These are phyloP conservation scores for Leccinum subtestaceum DNA, from an alignment of 768 basidiomycete species.

Conservation along the genomic window DNA sequence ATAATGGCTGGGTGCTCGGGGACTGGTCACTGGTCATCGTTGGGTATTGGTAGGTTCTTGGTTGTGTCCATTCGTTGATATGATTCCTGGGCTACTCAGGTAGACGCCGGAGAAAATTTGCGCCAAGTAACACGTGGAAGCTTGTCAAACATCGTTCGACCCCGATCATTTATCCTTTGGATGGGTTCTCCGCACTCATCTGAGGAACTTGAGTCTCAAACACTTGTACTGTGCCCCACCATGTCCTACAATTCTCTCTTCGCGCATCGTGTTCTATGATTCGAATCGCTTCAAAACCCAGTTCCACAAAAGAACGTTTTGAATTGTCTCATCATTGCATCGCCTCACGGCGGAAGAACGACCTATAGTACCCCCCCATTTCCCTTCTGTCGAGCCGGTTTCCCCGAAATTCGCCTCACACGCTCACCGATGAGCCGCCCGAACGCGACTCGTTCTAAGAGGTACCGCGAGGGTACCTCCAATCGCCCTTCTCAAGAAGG, in stretches of 20 bases:
- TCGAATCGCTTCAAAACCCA: too few species aligned
- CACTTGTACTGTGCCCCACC: background rate
- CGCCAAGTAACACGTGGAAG: conserved; percentile 4
- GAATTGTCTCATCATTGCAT: background rate
- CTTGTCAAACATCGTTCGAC: background rate
- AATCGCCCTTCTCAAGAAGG: background rate
- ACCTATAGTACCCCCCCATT: background rate
- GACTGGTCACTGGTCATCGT: background rate
- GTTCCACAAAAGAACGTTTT: background rate
- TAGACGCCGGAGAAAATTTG: background rate
- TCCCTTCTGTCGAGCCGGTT: background rate
- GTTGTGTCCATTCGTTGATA: background rate
- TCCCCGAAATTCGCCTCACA: background rate
- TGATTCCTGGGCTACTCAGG: background rate
- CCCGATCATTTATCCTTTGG: background rate
- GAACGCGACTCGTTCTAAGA: conserved; percentile 3
- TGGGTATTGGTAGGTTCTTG: background rate
- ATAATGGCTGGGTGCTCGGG: background rate
- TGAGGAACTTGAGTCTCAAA: background rate
- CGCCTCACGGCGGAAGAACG: background rate
- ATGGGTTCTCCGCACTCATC: background rate
- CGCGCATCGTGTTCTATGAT: background rate
- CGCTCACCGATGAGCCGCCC: background rate
- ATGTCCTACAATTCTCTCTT: background rate
- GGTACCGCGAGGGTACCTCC: background rate